Base-by-base conservation (phyloP, 2,329 filamentous ascomycete genomes). In the Aureobasidium sp. region DNA sequence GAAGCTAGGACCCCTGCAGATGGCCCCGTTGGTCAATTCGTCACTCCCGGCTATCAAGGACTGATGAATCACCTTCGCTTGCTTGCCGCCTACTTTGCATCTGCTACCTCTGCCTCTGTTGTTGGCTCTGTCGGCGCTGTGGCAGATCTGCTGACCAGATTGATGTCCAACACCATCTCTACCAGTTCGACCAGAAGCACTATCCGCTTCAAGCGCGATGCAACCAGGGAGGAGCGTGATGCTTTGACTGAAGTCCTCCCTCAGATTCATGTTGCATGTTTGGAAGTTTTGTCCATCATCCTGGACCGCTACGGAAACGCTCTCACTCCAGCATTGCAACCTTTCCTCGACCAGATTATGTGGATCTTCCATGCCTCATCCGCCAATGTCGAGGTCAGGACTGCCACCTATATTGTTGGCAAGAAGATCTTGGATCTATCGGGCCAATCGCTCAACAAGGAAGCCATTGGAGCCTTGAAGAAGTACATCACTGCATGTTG, bases 221-320 rank as follows among this genome's bases (percentile, higher is more conserved):
- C 94, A 65, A 82, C 85, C 35, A 84, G 88, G 64, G 89, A 95
- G 54, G 93, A 97, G 74, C 87, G 87, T 64, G 90, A 96, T 59
- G 84, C 86, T 48, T 79, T 97, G 3, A 92, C 89, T 83, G 77
- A 82, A 50, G 78, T 84, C 19, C 79, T 97, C 12, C 89, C 92
- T 5, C 79, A 82, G 11, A 82, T 97, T 42, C 91, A 97, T 69
- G 74, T 85, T 15, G 85, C 88, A 15, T 82, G 84, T n/a, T 76
- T 96, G 60, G 74, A 82, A 24, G 74, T 96, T 1, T 74, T 90
- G 24, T 72, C 79, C 9, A 74, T 77, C 12, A 70, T 94, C 49
- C 71, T 84, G 24, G 73, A 78, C 60, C 81, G 87, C 12, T 78
- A 92, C 27, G 81, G 80, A 33, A 74, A 76, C 17, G 82, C 80